phyloP scores from a whole-genome alignment of 2,329 filamentous ascomycete genomes.

The Coniochaeta ligniaria region DNA sequence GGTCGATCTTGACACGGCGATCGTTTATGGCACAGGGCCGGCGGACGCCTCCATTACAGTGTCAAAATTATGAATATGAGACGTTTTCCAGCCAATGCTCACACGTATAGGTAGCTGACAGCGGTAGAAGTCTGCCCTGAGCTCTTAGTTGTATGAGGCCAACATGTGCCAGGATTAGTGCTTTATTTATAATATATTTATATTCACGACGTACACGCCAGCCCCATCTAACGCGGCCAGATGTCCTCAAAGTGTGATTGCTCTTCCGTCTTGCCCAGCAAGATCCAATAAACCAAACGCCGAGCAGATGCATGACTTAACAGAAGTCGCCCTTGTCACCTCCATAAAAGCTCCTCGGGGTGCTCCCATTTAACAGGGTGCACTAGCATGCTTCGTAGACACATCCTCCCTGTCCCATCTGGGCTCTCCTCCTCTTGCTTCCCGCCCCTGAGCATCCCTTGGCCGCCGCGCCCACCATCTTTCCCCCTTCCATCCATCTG shows the following conservation, averaged over 20 bases:
- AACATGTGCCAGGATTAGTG: too few relatives aligned
- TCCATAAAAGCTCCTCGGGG: conserved; percentile 28
- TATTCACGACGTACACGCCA: neutral
- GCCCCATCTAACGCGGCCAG: neutral
- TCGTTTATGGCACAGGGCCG: conserved; percentile 13
- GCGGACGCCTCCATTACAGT: neutral
- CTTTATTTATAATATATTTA: too few relatives aligned
- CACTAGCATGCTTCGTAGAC: conserved; percentile 70
- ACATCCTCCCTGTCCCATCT: conserved; percentile 58
- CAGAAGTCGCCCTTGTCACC: neutral
- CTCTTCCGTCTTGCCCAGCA: neutral
- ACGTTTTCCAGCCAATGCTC: too few relatives aligned
- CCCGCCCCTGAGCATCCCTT: conserved; percentile 42
- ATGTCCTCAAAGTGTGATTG: neutral
- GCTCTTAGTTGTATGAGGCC: neutral
- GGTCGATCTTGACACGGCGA: conserved; percentile 14
- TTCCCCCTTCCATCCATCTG: conserved; percentile 43
- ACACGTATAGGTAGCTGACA: neutral
- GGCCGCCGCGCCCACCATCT: conserved; percentile 40
- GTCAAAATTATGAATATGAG: neutral
- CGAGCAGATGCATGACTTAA: neutral
- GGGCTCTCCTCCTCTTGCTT: conserved; percentile 39
- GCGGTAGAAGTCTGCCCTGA: neutral
- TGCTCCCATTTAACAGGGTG: conserved; percentile 71
- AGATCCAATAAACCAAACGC: neutral